Percentiles rank a stretch among this genome's conserved stretches.
Evolutionary conservation across 2,329 filamentous ascomycete species (phyloP).

Genomic region (Tolypocladium paradoxum): DNA sequence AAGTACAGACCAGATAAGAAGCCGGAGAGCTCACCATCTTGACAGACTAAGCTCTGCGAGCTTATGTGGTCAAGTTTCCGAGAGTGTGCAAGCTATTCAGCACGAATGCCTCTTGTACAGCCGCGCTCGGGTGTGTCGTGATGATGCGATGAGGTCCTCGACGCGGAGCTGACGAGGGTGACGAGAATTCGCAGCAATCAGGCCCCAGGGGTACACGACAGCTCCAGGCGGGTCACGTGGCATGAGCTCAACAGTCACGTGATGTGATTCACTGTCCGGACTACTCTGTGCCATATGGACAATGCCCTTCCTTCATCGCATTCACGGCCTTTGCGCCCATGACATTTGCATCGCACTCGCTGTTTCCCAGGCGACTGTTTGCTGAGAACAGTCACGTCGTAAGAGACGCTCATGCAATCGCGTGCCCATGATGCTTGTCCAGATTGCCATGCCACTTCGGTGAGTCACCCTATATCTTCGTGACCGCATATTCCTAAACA

Average conservation of each 20-base stretch:
- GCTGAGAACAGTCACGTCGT: too few species aligned
- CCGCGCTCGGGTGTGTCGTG: slow-evolving; percentile 7
- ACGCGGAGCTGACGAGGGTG: slow-evolving; percentile 3
- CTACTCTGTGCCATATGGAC: neutral
- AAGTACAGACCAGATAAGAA: neutral
- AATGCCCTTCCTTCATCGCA: neutral
- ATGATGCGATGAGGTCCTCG: slow-evolving; percentile 4
- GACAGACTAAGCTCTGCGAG: slow-evolving; percentile 18
- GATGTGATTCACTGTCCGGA: neutral
- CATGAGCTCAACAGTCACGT: neutral
- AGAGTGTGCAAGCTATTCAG: slow-evolving; percentile 7
- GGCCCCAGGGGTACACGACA: slow-evolving; percentile 37
- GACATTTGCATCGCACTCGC: too few species aligned
- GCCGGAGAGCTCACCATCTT: slow-evolving; percentile 7
- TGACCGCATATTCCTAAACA: too few species aligned
- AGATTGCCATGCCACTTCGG: too few species aligned
- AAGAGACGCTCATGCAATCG: too few species aligned
- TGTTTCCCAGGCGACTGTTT: too few species aligned
- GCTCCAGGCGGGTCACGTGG: slow-evolving; percentile 22
- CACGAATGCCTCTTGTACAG: neutral
- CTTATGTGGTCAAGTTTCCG: slow-evolving; percentile 8
- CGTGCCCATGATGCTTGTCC: too few species aligned
- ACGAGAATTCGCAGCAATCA: slow-evolving; percentile 19
- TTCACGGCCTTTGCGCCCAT: too few species aligned
- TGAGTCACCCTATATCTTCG: neutral